These are phyloP conservation scores for Solanum commersonii DNA, from an alignment of 257 asterid species.

Conservation along the genomic window DNA sequence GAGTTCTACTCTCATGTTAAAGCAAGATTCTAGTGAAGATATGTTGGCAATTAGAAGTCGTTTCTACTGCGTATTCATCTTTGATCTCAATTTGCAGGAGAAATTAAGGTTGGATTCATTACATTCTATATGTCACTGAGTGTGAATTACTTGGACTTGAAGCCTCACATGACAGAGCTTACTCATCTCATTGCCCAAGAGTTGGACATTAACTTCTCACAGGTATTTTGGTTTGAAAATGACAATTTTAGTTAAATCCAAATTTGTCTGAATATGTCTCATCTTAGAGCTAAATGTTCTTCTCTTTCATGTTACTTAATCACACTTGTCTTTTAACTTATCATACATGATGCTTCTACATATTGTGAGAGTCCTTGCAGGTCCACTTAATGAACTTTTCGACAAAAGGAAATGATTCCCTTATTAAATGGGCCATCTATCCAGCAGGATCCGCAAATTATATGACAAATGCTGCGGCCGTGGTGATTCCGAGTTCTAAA, in stretches of 20 bases:
- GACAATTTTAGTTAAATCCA: not conserved
- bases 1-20: not conserved
- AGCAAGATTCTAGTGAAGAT: not conserved
- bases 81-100: constrained; percentile 43
- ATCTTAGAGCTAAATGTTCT: not conserved
- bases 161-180: constrained; percentile 74
- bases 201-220: constrained; percentile 47
- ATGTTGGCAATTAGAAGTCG: not conserved
- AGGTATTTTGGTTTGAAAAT: constrained; percentile 42
- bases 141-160: constrained; percentile 51
- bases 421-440: constrained; percentile 59
- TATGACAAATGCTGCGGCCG: constrained; percentile 56
- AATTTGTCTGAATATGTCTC: not conserved
- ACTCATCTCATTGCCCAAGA: constrained; percentile 48
- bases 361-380: constrained; percentile 38
- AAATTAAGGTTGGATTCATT: constrained; percentile 41
- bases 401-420: constrained; percentile 50
- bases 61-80: not conserved
- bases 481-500: constrained; percentile 26
- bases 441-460: constrained; percentile 54
- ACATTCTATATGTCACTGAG: constrained; percentile 58
- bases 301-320: not conserved
- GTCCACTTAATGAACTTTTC: constrained; percentile 53
- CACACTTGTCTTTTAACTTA: constrained; percentile 3
- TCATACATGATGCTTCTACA: constrained; percentile 4